Base-by-base conservation (phyloP, 1,284 basidiomycete genomes). In the Tilletia indica region DNA sequence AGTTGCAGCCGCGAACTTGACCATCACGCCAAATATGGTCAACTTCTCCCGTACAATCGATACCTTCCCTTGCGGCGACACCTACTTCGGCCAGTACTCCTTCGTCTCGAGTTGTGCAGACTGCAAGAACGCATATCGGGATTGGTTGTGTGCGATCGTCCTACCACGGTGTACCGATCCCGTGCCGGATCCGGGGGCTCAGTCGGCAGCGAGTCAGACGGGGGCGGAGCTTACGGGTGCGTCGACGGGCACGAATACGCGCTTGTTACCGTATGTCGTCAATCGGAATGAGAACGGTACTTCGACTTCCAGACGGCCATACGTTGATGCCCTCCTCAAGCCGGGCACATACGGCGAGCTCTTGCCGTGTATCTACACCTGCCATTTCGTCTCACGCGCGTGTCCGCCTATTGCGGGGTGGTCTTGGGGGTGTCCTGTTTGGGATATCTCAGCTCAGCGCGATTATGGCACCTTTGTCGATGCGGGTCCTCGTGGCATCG, bases 121-220 rank as follows among this genome's bases (percentile, higher is more conserved):
- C 71, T 86, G 86, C 77, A 72, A 77, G 56, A 76, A 69, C 31
- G 81, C 85, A 2, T 86, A 86, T 71, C 79, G 74, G 34, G 78
- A 81, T 67, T 86, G 85, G 84, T 72, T 85, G 0, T 86, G 86
- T 71, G 81, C 84, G n/a, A 80, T 84, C 14, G 76, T 81, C 5
- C 83, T 86, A 73, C 86, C 86, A 0, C 76, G 86, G 11, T 86
- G 86, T 72, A 82, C 83, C 31, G 85, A 86, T 68, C 48, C 73
- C 0, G 42, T 80, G 1, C 19, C 66, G 1, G 77, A 83, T 61
- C 75, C 79, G 4, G 48, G 51, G 2, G 68, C 70, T 6, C 72
- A 77, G 48, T 76, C 74, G 9, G 76, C 80, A 21, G 80, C 82
- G 34, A 76, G 73, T 16, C 76, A 77, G 56, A 71, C 80, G 67